A percentile compares a stretch with the other conserved stretches of the same genome.
These are phyloP conservation scores for Akanthomyces dipterigenus DNA, from an alignment of 2,329 filamentous ascomycete species.

Conservation along the genomic window DNA sequence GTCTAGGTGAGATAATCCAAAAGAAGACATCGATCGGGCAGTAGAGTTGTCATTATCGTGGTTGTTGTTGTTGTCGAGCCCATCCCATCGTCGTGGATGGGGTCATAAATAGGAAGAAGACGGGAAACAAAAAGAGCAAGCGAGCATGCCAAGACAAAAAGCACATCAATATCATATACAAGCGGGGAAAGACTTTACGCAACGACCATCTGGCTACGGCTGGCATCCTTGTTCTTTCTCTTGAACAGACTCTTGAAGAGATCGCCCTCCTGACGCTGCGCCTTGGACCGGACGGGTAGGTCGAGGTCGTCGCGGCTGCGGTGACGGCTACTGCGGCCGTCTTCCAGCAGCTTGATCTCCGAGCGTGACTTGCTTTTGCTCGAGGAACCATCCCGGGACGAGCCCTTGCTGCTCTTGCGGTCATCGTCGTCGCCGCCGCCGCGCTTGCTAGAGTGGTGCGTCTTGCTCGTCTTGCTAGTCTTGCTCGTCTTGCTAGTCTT, in stretches of 20 bases:
- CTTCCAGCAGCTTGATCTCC: slow-evolving; percentile 30
- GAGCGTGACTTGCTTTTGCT: slow-evolving; percentile 27
- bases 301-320: slow-evolving; percentile 31
- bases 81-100: neutral
- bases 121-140: neutral
- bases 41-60: neutral
- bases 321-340: slow-evolving; percentile 21
- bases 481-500: slow-evolving; percentile 24
- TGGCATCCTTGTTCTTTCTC: slow-evolving; percentile 43
- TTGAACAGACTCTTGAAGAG: slow-evolving; percentile 55
- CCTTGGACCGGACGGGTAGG: slow-evolving; percentile 40
- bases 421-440: slow-evolving; percentile 16
- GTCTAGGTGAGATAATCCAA: neutral
- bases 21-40: neutral
- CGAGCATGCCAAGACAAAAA: neutral
- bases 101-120: neutral
- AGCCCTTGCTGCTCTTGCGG: slow-evolving; percentile 17
- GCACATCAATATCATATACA: slow-evolving; percentile 5
- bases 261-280: slow-evolving; percentile 38
- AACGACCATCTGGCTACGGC: slow-evolving; percentile 24
- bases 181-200: slow-evolving; percentile 16
- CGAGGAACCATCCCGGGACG: slow-evolving; percentile 3
- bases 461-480: slow-evolving; percentile 22
- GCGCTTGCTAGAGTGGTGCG: slow-evolving; percentile 19
- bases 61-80: neutral